Conservation (phyloP, 257 asterid species). For the Avicennia marina region DNA sequence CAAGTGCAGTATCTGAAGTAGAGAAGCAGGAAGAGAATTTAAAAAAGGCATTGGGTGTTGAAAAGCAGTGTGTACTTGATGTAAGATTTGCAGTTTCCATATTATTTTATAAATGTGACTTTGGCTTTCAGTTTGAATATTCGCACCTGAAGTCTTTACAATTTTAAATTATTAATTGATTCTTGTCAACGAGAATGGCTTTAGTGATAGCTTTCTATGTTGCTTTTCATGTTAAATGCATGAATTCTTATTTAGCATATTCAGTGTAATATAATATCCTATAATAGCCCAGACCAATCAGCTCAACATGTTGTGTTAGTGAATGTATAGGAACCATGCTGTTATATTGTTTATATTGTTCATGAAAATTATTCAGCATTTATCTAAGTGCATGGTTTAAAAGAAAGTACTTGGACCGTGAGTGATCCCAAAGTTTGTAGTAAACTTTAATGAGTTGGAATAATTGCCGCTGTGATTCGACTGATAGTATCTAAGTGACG, state of each 20-base stretch:
- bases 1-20: constrained; percentile 66
- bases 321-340: too few species aligned
- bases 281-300: too few species aligned
- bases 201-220: too few species aligned
- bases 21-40: constrained; percentile 89
- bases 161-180: too few species aligned
- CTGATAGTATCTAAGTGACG: constrained; percentile 13
- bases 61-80: constrained; percentile 81
- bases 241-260: too few species aligned
- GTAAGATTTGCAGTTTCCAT: constrained; percentile 40
- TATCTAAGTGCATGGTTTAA: too few species aligned
- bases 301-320: too few species aligned
- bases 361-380: too few species aligned
- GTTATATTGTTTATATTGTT: too few species aligned
- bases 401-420: neutral
- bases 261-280: too few species aligned
- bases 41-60: constrained; percentile 89
- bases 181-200: too few species aligned
- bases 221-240: too few species aligned
- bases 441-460: neutral
- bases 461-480: neutral
- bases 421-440: neutral
- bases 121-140: neutral
- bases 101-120: neutral
- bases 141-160: neutral